Evolutionary conservation across 495 filamentous ascomycete species (phyloP).

Genomic region (Achaetomiella virescens): DNA sequence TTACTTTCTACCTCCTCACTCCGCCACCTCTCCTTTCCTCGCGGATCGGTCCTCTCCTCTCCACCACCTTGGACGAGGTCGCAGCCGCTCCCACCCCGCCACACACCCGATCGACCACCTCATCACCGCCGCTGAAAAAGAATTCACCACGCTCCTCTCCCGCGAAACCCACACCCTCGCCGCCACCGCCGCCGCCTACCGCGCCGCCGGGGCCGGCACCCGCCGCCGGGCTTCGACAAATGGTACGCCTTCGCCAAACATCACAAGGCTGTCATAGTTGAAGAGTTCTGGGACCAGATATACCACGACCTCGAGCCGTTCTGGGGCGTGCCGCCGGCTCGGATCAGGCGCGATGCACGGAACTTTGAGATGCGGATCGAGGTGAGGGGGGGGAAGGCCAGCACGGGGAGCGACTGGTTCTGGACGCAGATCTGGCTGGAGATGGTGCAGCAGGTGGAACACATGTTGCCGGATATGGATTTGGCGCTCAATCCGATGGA

Average conservation of each 20-base stretch:
- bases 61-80: neutral
- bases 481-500: constrained; percentile 64
- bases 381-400: constrained; percentile 52
- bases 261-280: constrained; percentile 54
- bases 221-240: constrained; percentile 63
- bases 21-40: neutral
- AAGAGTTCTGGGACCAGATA: constrained; percentile 68
- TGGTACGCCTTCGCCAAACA: constrained; percentile 64
- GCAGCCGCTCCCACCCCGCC: constrained; percentile 1
- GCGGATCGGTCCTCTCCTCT: neutral
- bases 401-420: constrained; percentile 51
- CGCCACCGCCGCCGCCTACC: constrained; percentile 56
- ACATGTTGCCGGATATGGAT: constrained; percentile 65
- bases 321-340: constrained; percentile 54
- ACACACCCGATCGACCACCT: constrained; percentile 44
- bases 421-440: constrained; percentile 57
- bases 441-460: constrained; percentile 51
- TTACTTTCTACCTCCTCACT: constrained; percentile 23
- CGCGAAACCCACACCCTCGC: constrained; percentile 46
- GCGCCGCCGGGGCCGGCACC: constrained; percentile 60
- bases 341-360: constrained; percentile 49
- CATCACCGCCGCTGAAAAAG: constrained; percentile 37
- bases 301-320: constrained; percentile 65
- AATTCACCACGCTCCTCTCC: constrained; percentile 34
- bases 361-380: constrained; percentile 55